A percentile compares a stretch with the other conserved stretches of the same genome.
Conservation (phyloP, 345 rosid genomes). For the Bretschneidera sinensis region DNA sequence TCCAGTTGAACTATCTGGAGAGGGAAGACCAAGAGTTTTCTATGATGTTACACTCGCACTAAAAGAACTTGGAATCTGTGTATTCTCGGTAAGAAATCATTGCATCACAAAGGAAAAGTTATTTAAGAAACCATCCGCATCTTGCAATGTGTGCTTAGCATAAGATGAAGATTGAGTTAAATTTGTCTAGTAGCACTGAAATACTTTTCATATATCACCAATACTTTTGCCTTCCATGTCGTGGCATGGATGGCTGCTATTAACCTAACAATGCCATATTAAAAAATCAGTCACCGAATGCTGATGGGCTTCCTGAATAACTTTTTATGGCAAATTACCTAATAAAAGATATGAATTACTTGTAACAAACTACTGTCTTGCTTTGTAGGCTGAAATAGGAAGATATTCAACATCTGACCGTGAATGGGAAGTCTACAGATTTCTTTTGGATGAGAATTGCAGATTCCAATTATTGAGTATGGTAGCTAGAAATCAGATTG, state of each 20-base stretch:
- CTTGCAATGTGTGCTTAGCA: background rate
- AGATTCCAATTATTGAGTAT: slow-evolving; percentile 28
- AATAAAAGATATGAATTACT: background rate
- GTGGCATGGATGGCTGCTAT: too few species aligned
- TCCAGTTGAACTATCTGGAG: slow-evolving; percentile 83
- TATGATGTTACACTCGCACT: slow-evolving; percentile 71
- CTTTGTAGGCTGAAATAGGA: slow-evolving; percentile 75
- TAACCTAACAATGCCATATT: too few species aligned
- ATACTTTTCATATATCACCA: too few species aligned
- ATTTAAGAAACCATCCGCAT: too few species aligned
- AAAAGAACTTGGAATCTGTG: slow-evolving; percentile 65
- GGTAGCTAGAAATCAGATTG: slow-evolving; percentile 53
- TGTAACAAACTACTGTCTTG: slow-evolving; percentile 7
- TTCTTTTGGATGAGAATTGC: slow-evolving; percentile 66
- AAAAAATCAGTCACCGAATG: background rate
- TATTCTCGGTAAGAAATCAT: slow-evolving; percentile 65
- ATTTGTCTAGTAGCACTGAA: background rate
- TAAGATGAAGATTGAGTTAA: background rate
- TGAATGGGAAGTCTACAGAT: slow-evolving; percentile 89
- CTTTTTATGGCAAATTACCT: background rate
- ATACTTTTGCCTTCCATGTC: too few species aligned
- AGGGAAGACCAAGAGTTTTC: slow-evolving; percentile 84
- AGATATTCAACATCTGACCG: slow-evolving; percentile 49
- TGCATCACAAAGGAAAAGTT: background rate
- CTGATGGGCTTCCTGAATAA: slow-evolving; percentile 6